Base-by-base conservation (phyloP, 1,139 yeast species). In the Pneumocystis carinii region DNA sequence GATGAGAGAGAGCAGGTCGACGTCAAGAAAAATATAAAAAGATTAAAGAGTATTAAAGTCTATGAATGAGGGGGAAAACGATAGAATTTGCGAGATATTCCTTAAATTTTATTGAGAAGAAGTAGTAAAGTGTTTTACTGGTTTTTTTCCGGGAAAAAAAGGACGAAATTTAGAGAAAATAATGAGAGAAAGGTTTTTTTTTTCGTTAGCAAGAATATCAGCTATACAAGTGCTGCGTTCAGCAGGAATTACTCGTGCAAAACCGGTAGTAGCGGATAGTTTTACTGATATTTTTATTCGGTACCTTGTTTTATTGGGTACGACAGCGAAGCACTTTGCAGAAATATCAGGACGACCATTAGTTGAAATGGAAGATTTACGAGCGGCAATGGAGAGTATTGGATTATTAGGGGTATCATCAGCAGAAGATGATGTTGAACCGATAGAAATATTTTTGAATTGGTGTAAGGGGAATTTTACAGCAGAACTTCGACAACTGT, bases 161-260 rank as follows among this genome's bases (percentile, higher is more conserved):
- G 8, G 39, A 37, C 12, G 12, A 37, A 37, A 37, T 48, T 7
- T 24, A 14, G 24, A 48, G n/a, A 41, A 41, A 41, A 41, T 3
- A 42, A 48, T 59, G n/a, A 48, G 35, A 35, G 63, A 60, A 32
- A 62, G 59, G 7, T 64, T 65, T 24, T 62, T 61, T 59, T 64
- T 65, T 37, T 58, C 65, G 15, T 19, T 65, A 32, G 64, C 64
- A 59, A 62, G 66, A 42, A 61, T 65, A 27, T 37, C 62, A 15
- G 63, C 66, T 5, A 36, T 61, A 3, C 95, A 80, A 74, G 75
- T 86, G 19, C 76, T 87, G 62, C 81, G 87, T 65, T 80, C 88
- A 0, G 78, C 82, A 24, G 95, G 95, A 0, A 84, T 87, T 68
- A 95, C 87, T 69, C 78, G 83, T 68, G 82, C 88, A 66, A 76